A percentile compares a stretch with the other conserved stretches of the same genome.
phyloP scores from a whole-genome alignment of 2,329 filamentous ascomycete genomes.

The Fusarium tricinctum region DNA sequence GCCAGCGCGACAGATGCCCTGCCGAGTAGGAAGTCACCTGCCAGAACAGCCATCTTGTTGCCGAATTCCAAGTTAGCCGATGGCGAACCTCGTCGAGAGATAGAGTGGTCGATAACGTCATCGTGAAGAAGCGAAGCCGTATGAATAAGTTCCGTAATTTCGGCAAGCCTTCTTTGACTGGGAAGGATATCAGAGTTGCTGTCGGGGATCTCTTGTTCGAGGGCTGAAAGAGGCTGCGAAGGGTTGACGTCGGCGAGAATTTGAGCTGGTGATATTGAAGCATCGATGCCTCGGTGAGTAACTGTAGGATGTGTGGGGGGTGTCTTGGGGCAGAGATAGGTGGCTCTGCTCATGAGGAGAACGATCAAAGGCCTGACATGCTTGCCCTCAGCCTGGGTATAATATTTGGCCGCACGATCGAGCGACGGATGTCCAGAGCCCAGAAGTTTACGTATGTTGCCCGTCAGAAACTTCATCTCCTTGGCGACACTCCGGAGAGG shows the following conservation, averaged over 20 bases:
- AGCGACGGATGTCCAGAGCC: constrained; percentile 95
- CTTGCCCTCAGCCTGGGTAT: constrained; percentile 96
- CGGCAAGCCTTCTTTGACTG: constrained; percentile 91
- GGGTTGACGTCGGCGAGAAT: constrained; percentile 88
- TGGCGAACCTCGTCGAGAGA: constrained; percentile 83
- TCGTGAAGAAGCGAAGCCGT: constrained; percentile 97
- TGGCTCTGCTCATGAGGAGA: constrained; percentile 95
- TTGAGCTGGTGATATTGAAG: constrained; percentile 66
- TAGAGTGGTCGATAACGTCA: constrained; percentile 96
- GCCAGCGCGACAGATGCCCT: constrained; percentile 94
- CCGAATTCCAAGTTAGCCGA: constrained; percentile 96
- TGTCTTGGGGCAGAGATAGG: constrained; percentile 78
- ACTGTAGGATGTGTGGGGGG: constrained; percentile 57
- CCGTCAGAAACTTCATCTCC: constrained; percentile 95
- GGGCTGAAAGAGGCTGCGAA: constrained; percentile 59
- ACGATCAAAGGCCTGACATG: constrained; percentile 95
- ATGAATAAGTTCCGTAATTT: constrained; percentile 98
- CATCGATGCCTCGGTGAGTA: constrained; percentile 64
- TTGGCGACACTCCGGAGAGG: constrained; percentile 91
- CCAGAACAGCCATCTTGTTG: constrained; percentile 99
- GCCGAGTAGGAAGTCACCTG: constrained; percentile 95
- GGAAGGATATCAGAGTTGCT: constrained; percentile 81
- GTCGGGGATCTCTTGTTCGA: constrained; percentile 55
- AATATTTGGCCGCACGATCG: constrained; percentile 97
- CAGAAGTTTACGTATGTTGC: constrained; percentile 92